Percentiles rank a stretch among this genome's conserved stretches.
These are phyloP conservation scores for Fusarium metavorans DNA, from an alignment of 2,329 filamentous ascomycete genomes.

Conservation along the genomic window DNA sequence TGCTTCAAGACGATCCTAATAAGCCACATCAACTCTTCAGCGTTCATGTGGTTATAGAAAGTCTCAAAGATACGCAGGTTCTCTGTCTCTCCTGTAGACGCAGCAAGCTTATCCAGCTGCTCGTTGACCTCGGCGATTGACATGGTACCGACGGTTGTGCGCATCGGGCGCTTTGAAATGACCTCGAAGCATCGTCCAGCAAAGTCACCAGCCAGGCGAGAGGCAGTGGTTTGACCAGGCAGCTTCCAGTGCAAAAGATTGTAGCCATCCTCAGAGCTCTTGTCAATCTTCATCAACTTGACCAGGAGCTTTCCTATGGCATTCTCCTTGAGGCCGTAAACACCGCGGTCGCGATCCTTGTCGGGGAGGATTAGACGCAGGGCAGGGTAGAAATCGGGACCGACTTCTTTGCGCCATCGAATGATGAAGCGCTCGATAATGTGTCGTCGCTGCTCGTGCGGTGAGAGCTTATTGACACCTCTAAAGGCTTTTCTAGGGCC, in stretches of 20 bases:
- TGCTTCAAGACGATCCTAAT: slow-evolving; percentile 91
- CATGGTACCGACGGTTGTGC: slow-evolving; percentile 80
- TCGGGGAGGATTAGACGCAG: slow-evolving; percentile 92
- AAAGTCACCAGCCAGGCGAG: slow-evolving; percentile 87
- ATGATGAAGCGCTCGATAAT: slow-evolving; percentile 90
- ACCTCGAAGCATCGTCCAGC: slow-evolving; percentile 89
- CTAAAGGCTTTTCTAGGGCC: slow-evolving; percentile 70
- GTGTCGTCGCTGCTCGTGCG: slow-evolving; percentile 81
- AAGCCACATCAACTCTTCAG: slow-evolving; percentile 93
- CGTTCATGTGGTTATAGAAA: slow-evolving; percentile 92
- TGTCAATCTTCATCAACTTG: slow-evolving; percentile 91
- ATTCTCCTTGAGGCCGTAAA: slow-evolving; percentile 95
- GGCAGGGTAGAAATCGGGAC: slow-evolving; percentile 92
- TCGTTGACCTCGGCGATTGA: slow-evolving; percentile 91
- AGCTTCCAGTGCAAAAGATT: slow-evolving; percentile 93
- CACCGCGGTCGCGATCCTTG: slow-evolving; percentile 90
- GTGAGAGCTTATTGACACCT: slow-evolving; percentile 69
- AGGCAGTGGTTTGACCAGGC: slow-evolving; percentile 74
- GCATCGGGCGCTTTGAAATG: slow-evolving; percentile 84
- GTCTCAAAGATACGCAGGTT: slow-evolving; percentile 84
- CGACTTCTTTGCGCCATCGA: slow-evolving; percentile 88
- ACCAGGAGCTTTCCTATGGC: slow-evolving; percentile 91
- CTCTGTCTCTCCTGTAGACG: slow-evolving; percentile 82
- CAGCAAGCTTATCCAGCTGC: slow-evolving; percentile 81
- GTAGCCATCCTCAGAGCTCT: slow-evolving; percentile 88